Conservation (phyloP, 169 alveolate species). For the Babesia ovata region DNA sequence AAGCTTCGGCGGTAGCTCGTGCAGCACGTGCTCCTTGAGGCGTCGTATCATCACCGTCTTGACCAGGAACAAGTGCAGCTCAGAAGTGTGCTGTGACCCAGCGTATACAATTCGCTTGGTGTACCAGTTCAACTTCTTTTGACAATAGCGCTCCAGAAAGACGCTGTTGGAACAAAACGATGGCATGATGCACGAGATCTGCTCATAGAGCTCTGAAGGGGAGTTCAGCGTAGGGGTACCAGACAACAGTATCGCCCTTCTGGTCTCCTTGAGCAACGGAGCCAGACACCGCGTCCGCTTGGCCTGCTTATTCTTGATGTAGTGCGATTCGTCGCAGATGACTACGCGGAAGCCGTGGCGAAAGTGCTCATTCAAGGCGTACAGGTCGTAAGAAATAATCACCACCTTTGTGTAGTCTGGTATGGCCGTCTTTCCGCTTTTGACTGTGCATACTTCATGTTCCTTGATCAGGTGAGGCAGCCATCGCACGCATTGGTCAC, state of each 20-base stretch:
- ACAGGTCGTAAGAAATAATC: constrained; percentile 82
- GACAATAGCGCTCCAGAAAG: constrained; percentile 82
- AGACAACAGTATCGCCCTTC: constrained; percentile 87
- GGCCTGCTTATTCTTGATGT: constrained; percentile 89
- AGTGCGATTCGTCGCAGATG: constrained; percentile 97
- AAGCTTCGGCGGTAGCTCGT: constrained; percentile 91
- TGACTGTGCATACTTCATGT: constrained; percentile 66
- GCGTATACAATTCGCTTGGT: constrained; percentile 76
- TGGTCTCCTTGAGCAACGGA: constrained; percentile 89
- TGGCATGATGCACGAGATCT: constrained; percentile 81
- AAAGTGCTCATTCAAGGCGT: constrained; percentile 71
- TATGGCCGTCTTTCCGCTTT: constrained; percentile 64
- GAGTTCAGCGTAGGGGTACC: constrained; percentile 94
- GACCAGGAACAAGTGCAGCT: constrained; percentile 81
- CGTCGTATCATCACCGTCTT: constrained; percentile 92
- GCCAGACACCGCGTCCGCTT: constrained; percentile 87
- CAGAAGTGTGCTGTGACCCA: constrained; percentile 84
- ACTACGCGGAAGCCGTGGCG: constrained; percentile 67
- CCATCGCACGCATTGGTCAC: constrained; percentile 92
- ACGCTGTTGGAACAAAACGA: constrained; percentile 73
- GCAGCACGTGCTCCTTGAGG: constrained; percentile 91
- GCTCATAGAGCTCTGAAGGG: constrained; percentile 92
- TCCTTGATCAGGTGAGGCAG: constrained; percentile 78
- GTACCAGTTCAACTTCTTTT: constrained; percentile 73
- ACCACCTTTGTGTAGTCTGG: constrained; percentile 59